phyloP scores from a whole-genome alignment of 306 rosid species.

The Castanospermum australe region DNA sequence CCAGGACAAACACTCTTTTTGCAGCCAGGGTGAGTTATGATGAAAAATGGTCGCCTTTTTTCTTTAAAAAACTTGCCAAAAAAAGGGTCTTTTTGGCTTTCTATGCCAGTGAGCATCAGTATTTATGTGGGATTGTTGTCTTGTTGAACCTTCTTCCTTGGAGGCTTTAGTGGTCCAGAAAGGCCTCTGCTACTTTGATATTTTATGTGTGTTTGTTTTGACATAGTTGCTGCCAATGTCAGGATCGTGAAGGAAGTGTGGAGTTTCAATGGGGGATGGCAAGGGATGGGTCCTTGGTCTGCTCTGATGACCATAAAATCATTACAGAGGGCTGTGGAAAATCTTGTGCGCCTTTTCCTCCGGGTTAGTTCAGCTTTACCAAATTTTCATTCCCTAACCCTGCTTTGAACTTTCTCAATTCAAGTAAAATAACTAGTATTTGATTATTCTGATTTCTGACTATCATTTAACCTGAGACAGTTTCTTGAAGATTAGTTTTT shows the following conservation, averaged over 20 bases:
- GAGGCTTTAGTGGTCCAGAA: not conserved
- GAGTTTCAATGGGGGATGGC: slow-evolving; percentile 56
- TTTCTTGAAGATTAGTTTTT: not conserved
- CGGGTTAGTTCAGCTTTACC: slow-evolving; percentile 35
- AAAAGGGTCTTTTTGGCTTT: not conserved
- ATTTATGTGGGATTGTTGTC: not conserved
- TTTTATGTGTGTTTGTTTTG: not conserved
- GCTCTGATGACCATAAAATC: slow-evolving; percentile 41
- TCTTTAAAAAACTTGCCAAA: not conserved
- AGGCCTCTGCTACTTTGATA: not conserved
- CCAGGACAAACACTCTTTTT: slow-evolving; percentile 36
- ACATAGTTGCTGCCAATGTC: slow-evolving; percentile 2
- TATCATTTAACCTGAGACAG: not conserved
- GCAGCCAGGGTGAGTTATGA: slow-evolving; percentile 49
- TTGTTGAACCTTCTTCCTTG: not conserved
- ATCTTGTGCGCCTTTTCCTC: slow-evolving; percentile 55
- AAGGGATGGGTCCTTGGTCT: slow-evolving; percentile 60
- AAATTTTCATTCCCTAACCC: not conserved
- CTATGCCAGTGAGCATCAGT: not conserved
- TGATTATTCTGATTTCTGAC: not conserved
- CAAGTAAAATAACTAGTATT: not conserved
- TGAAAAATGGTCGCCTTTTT: not conserved
- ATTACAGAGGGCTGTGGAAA: slow-evolving; percentile 52
- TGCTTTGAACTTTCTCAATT: slow-evolving; percentile 4
- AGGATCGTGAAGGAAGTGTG: slow-evolving; percentile 62